phyloP scores from a whole-genome alignment of 176 grass and related monocot genomes.

The Microstegium vimineum region DNA sequence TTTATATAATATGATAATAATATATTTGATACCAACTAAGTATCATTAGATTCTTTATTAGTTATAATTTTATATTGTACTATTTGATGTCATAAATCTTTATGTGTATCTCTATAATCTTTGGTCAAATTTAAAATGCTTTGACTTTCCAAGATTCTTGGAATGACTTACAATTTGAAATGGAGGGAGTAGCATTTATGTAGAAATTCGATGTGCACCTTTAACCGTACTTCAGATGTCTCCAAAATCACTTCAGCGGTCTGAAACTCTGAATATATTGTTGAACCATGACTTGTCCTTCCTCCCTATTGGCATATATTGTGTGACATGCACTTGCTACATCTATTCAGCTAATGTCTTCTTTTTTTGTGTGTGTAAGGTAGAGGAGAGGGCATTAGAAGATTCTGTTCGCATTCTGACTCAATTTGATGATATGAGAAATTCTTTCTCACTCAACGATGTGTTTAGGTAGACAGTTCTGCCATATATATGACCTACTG shows the following conservation, averaged over 20 bases:
- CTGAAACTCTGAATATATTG: not conserved
- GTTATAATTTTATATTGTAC: no score
- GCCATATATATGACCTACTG: not conserved
- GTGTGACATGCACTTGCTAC: not conserved
- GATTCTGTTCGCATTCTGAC: conserved; percentile 84
- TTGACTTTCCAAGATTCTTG: no score
- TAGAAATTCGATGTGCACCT: not conserved
- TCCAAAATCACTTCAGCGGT: not conserved
- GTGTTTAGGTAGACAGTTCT: conserved; percentile 62
- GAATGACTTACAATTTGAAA: no score
- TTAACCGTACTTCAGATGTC: conserved; percentile 13
- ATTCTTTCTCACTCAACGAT: conserved; percentile 61
- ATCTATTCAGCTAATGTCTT: conserved; percentile 17
- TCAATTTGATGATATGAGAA: conserved; percentile 68
- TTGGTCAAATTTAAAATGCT: no score
- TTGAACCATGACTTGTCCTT: conserved; percentile 13
- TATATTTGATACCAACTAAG: no score
- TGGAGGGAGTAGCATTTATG: conserved; percentile 6
- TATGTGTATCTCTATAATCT: no score
- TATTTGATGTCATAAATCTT: no score
- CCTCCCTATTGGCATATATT: not conserved
- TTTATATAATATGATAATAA: no score
- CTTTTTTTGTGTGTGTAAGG: conserved; percentile 29
- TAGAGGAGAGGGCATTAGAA: conserved; percentile 88
- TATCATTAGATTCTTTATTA: no score